These are phyloP conservation scores for Rheum nobile DNA, from an alignment of 148 eudicot species.

Conservation along the genomic window DNA sequence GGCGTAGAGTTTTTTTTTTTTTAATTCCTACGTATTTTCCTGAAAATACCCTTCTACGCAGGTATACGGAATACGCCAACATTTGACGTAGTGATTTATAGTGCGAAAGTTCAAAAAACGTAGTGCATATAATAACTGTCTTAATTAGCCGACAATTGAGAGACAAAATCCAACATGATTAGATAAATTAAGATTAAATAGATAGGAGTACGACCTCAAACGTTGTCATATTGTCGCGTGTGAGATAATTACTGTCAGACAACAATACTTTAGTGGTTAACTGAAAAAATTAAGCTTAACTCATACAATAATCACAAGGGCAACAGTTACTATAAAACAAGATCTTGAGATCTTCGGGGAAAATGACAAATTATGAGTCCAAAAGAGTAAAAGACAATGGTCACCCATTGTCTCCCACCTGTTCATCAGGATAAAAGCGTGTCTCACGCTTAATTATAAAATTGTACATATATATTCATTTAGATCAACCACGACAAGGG, in stretches of 20 bases:
- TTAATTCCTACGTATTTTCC: too few relatives aligned
- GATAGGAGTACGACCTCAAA: neutral
- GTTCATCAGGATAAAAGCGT: neutral
- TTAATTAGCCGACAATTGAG: neutral
- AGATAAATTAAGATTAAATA: neutral
- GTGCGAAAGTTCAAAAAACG: too few relatives aligned
- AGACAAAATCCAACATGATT: neutral
- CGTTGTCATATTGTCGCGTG: neutral
- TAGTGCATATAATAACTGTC: too few relatives aligned
- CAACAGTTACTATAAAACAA: neutral
- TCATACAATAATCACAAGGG: neutral
- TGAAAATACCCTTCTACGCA: too few relatives aligned
- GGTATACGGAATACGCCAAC: too few relatives aligned
- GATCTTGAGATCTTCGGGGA: neutral
- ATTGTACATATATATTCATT: neutral
- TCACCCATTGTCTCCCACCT: constrained; percentile 1
- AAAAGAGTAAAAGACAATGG: neutral
- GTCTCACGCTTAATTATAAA: neutral
- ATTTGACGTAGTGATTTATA: too few relatives aligned
- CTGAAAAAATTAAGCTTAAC: neutral
- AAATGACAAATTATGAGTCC: neutral
- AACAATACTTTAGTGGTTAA: neutral
- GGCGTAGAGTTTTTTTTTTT: too few relatives aligned
- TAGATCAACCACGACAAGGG: too few relatives aligned
- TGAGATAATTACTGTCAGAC: neutral